A percentile compares a stretch with the other conserved stretches of the same genome.
Evolutionary conservation across 2,329 filamentous ascomycete genomes (phyloP).

Genomic region (Nothopassalora personata): DNA sequence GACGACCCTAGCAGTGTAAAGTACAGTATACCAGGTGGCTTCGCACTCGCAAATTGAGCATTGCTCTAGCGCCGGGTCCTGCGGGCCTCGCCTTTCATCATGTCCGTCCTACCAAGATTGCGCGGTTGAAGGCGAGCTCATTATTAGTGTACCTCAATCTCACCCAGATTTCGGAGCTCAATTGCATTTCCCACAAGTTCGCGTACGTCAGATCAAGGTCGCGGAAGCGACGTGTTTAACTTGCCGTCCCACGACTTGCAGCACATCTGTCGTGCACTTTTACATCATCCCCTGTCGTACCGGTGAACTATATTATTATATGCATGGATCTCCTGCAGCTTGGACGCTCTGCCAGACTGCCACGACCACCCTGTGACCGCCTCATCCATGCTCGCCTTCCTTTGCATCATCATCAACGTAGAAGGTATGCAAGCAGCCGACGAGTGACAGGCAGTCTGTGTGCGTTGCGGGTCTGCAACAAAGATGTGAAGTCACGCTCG

Average conservation of each 20-base stretch:
- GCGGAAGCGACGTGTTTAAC: neutral
- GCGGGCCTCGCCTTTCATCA: neutral
- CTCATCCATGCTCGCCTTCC: neutral
- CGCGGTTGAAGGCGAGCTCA: neutral
- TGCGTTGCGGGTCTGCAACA: neutral
- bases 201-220: neutral
- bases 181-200: neutral
- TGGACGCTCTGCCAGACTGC: neutral
- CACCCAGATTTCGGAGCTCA: neutral
- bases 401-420: neutral
- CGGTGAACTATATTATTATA: neutral
- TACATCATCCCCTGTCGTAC: constrained; percentile 2
- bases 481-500: neutral
- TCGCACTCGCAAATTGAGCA: neutral
- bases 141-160: neutral
- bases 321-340: neutral
- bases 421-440: neutral
- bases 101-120: neutral
- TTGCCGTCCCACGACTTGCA: constrained; percentile 2
- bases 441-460: neutral
- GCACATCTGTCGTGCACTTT: constrained; percentile 1
- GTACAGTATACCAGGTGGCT: neutral
- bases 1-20: neutral
- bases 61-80: constrained; percentile 1
- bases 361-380: neutral